Percentiles rank a stretch among this genome's conserved stretches.
Evolutionary conservation across 768 basidiomycete genomes (phyloP).

Genomic region (Cubamyces lactineus): DNA sequence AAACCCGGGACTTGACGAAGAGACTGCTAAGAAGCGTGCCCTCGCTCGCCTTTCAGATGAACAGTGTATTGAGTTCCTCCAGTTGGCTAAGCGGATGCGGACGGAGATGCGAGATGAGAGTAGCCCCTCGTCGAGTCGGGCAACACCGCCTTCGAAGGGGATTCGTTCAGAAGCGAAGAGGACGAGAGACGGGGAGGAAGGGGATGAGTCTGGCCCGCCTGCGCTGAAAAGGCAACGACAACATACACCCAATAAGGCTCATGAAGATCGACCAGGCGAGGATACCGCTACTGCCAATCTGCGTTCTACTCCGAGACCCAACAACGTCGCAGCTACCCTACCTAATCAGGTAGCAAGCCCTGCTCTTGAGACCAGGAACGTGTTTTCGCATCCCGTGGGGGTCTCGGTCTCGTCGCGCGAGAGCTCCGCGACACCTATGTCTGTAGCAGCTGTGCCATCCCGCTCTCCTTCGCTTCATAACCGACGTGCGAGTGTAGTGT

Average conservation of each 20-base stretch:
- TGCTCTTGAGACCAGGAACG: neutral
- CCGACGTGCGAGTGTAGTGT: neutral
- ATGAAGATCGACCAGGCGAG: neutral
- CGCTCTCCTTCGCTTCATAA: neutral
- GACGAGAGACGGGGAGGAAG: neutral
- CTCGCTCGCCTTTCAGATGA: constrained; percentile 25
- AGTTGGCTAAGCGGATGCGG: constrained; percentile 20
- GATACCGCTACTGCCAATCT: neutral
- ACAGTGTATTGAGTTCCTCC: constrained; percentile 26
- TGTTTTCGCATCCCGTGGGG: neutral
- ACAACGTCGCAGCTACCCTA: neutral
- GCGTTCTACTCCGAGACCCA: neutral
- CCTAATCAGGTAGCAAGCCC: neutral
- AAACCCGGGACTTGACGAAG: constrained; percentile 15
- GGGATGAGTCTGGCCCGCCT: neutral
- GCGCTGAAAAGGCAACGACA: neutral
- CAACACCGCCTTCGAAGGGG: neutral
- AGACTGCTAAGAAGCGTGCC: constrained; percentile 17
- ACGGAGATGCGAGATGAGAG: constrained; percentile 15
- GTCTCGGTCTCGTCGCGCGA: neutral
- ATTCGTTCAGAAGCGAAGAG: constrained; percentile 10
- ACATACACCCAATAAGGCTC: neutral
- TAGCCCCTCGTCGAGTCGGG: neutral
- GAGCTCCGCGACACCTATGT: neutral
- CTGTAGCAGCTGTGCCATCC: neutral